Base-by-base conservation (phyloP, 2,329 filamentous ascomycete genomes). In the Verticillium alfalfae region DNA sequence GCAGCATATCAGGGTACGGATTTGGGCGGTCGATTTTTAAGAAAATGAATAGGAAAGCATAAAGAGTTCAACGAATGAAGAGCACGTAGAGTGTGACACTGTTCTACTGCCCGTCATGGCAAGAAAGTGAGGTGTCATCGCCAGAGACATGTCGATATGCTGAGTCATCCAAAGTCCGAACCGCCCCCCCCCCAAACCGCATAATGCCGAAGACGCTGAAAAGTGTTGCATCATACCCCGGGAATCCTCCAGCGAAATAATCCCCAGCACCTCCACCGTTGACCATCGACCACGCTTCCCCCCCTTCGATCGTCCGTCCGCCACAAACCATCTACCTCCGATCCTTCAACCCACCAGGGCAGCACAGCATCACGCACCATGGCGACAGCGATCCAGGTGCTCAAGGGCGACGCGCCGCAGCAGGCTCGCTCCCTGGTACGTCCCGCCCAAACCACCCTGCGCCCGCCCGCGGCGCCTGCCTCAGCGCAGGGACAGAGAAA, bases 371-470 rank as follows among this genome's bases (percentile, higher is more conserved):
- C 18, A 22, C 8, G 22, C 45, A 65, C 57, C 54, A 66, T 66
- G 64, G 63, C 64, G 60, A 62, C 65, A 62, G 63, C 63, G 67
- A 62, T 64, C 57, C 65, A 68, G 63, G 71, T 75, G 66, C 71
- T 77, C 61, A 83, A 81, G 71, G 82, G 83, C 73, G 80, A 85
- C 65, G 76, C 83, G 75, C 80, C 84, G 63, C 80, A 83, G 66
- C 83, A 86, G 76, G 81, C 81, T 61, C 78, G 82, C 70, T 85
- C 84, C 65, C 72, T 85, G 71, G 83, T 85, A 72, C 73, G 82
- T 76, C 38, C 31, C 63, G 60, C 58, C 54, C 39, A 45, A 45
- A 9, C 39, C 16, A 8, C 39, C 5, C 6, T n/a, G 26, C 26
- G 26, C 26, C 26, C 26, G 26, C 26, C 26, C 26, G 26, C 26